These are phyloP conservation scores for Colletotrichum agaves DNA, from an alignment of 2,329 filamentous ascomycete species.

Conservation along the genomic window DNA sequence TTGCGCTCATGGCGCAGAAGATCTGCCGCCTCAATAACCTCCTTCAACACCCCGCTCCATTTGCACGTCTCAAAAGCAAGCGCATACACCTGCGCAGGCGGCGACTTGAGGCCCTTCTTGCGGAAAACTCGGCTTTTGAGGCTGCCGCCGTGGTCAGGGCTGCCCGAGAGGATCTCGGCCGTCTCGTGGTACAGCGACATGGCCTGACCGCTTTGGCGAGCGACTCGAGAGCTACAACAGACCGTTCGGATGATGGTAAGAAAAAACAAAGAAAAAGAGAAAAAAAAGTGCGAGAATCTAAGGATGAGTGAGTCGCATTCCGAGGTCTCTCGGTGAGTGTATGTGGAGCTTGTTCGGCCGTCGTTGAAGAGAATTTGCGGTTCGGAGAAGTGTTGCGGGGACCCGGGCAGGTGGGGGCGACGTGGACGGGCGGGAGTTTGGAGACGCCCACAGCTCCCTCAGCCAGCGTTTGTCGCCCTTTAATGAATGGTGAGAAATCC, in stretches of 20 bases:
- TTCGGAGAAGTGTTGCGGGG: constrained; percentile 30
- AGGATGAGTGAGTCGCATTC: not conserved
- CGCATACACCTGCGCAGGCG: constrained; percentile 86
- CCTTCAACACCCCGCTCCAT: constrained; percentile 87
- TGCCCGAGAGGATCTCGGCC: constrained; percentile 75
- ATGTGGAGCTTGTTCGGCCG: constrained; percentile 8
- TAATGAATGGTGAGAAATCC: no score
- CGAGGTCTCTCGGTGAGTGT: constrained; percentile 12
- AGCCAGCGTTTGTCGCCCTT: not conserved
- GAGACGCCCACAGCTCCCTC: not conserved
- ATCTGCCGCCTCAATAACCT: constrained; percentile 85
- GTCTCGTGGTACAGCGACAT: constrained; percentile 99
- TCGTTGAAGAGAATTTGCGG: constrained; percentile 29
- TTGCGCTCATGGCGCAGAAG: constrained; percentile 85
- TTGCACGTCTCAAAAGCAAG: constrained; percentile 87
- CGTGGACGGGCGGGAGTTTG: not conserved
- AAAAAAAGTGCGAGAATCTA: no score
- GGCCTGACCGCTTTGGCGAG: no score
- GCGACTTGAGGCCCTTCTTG: constrained; percentile 78
- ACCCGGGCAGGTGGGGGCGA: constrained; percentile 1
- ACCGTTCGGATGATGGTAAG: no score
- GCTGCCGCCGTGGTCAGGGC: constrained; percentile 77
- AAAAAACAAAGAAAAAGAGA: no score
- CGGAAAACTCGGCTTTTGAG: constrained; percentile 87
- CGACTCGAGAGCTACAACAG: no score